Conservation (phyloP, 2,329 filamentous ascomycete genomes). For the Penicillium sp. region DNA sequence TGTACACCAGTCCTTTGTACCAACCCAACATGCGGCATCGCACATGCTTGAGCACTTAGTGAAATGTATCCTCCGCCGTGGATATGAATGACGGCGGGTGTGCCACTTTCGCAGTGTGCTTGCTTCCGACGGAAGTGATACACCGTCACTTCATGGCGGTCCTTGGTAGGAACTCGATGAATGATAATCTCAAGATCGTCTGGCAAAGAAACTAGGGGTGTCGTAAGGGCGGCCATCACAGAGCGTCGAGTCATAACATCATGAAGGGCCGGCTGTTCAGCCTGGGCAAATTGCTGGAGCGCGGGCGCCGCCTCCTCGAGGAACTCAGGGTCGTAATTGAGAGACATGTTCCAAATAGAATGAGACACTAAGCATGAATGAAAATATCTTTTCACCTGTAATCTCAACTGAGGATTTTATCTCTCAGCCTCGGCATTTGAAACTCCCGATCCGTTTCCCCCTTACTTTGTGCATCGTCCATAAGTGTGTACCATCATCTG, state of each 20-base stretch:
- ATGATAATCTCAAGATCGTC: constrained; percentile 11
- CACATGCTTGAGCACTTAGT: constrained; percentile 27
- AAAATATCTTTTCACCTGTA: no score
- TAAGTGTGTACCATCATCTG: no score
- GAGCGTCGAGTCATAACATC: constrained; percentile 4
- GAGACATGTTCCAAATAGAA: constrained; percentile 2
- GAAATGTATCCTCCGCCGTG: constrained; percentile 46
- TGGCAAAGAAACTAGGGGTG: not conserved
- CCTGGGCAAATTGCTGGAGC: constrained; percentile 1
- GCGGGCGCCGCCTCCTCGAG: constrained; percentile 7
- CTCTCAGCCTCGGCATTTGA: no score
- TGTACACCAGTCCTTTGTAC: constrained; percentile 29
- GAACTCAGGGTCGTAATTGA: constrained; percentile 17
- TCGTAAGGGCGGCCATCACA: constrained; percentile 1
- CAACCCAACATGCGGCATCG: constrained; percentile 22
- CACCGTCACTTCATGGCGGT: constrained; percentile 10
- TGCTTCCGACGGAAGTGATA: constrained; percentile 12
- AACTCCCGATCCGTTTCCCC: no score
- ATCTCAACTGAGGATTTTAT: no score
- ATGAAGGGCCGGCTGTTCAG: constrained; percentile 3
- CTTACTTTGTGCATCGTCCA: no score
- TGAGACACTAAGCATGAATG: no score
- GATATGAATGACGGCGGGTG: constrained; percentile 35
- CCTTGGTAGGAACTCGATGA: not conserved
- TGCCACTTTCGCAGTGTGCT: not conserved